Evolutionary conservation across 2,329 filamentous ascomycete species (phyloP).

Genomic region (Pyrenochaeta sp.): DNA sequence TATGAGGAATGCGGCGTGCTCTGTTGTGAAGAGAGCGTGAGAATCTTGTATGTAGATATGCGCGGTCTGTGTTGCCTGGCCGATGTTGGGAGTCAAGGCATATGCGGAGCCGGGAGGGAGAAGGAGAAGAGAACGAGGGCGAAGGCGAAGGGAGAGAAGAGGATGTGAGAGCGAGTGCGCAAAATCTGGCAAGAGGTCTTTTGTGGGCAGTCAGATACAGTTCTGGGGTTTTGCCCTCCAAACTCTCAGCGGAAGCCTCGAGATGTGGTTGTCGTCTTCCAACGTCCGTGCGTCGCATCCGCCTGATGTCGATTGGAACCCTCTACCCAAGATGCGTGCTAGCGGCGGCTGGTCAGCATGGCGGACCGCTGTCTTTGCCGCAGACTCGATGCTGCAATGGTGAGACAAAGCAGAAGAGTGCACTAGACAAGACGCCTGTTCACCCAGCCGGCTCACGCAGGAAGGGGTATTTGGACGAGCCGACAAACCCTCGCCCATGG

Average conservation of each 20-base stretch:
- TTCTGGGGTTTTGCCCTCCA: not conserved
- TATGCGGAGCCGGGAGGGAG: not conserved
- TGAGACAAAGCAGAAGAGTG: no score
- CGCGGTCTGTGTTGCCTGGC: conserved; percentile 22
- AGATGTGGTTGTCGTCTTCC: conserved; percentile 5
- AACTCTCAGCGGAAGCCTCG: conserved; percentile 5
- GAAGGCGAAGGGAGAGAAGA: not conserved
- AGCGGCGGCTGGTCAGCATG: conserved; percentile 8
- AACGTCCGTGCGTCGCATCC: conserved; percentile 11
- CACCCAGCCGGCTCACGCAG: no score
- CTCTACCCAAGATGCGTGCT: conserved; percentile 20
- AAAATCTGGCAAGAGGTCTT: not conserved
- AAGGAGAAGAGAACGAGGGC: not conserved
- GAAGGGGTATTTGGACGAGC: no score
- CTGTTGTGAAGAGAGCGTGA: conserved; percentile 1
- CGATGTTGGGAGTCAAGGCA: conserved; percentile 1
- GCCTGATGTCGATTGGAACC: not conserved
- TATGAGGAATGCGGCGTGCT: conserved; percentile 3
- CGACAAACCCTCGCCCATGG: no score
- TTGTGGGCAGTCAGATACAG: not conserved
- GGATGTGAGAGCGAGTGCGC: not conserved
- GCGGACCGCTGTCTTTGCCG: conserved; percentile 4
- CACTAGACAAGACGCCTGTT: no score
- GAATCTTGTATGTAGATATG: not conserved
- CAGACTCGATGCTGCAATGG: no score